Evolutionary conservation across 179 eudicot genomes (phyloP), one percentile per base, ranked within the genome.

Genomic region (Camellia oleifera): DNA sequence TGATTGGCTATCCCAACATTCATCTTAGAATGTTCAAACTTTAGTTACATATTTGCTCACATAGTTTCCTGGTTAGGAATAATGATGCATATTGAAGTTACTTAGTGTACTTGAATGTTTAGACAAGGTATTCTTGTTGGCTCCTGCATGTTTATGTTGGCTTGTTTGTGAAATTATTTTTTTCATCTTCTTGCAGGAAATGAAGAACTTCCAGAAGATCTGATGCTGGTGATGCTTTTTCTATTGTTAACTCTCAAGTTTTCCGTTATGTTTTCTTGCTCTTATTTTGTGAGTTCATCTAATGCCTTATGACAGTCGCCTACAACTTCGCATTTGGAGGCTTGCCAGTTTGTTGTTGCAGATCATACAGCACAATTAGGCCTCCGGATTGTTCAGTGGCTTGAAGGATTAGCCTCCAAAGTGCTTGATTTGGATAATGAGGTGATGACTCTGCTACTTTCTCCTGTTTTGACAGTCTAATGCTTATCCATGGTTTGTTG

Each of bases 371-470:
- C 97, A 44, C 97, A 96, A 68, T 80, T 89, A 83, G 92, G 98
- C 89, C 96, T 96, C 46, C 89, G 99, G 72, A 90, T 96, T 84
- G 92, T 94, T 84, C 90, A 88, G 82, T 96, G 99, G 99, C 93
- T 96, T 42, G 99, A 96, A 88, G 94, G 90, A 40, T 86, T 96
- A 84, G 98, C 99, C 12, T 92, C 99, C 53, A 92, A 90, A 81
- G 88, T 97, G 57, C 93, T 96, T 88, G 98, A 96, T 82, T 86
- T 94, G 86, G 98, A 96, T 73, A 92, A 86, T 83, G 90, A 92
- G 97, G 99, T 96, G 83, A 86, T 54, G 48, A 56, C 64, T 40
- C 26, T 23, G 57, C 4, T 40, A 32, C 45, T 48, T 66, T 68
- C 68, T 54, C 9, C 67, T 15, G 3, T 20, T 77, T n/a, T 72